Base-by-base conservation (phyloP, 305 asterid genomes). In the Rubia tinctorum region DNA sequence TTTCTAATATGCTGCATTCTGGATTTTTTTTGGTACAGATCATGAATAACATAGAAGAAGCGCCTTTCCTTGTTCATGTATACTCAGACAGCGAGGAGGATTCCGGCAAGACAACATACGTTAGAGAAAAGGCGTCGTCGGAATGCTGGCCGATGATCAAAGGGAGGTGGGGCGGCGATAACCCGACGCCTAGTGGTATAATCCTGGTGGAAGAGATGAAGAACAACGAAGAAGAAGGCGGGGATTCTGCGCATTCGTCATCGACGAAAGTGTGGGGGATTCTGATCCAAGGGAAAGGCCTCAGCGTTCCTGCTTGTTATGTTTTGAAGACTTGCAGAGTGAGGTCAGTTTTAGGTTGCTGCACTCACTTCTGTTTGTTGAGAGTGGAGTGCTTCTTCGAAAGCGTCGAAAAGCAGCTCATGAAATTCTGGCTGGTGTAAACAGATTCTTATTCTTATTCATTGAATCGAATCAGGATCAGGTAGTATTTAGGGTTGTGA, bases 41-140 rank as follows among this genome's bases (percentile, higher is more conserved):
- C 40, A 73, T 79, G 74, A 75, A 45, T 75, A 75, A 75, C 75
- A 61, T 79, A 9, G 80, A 75, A 40, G 77, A 79, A 49, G 80
- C 83, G 7, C 83, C 83, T 23, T 79, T 79, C 71, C 83, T 79
- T 27, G 80, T 79, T 25, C 77, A 79, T 61, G 71, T 79, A 37
- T 79, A 71, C 72, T 17, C 68, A 10, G 77, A 71, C 8, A 40
- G 71, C 42, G 72, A 69, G 51, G 75, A 58, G 43, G 61, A 37
- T 60, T 71, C 42, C 8, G 6, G 61, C 14, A 70, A 64, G 59
- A 67, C 67, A 23, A 71, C 59, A 75, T 63, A 72, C 17, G 80
- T 67, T 3, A 75, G 72, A 40, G 83, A 79, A 58, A 79, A 79
- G 58, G 80, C 83, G 12, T 40, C 11, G 17, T 39, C 69, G 2